A percentile compares a stretch with the other conserved stretches of the same genome.
Evolutionary conservation across 2,329 filamentous ascomycete species (phyloP).

Genomic region (Fusarium cyanostomum): DNA sequence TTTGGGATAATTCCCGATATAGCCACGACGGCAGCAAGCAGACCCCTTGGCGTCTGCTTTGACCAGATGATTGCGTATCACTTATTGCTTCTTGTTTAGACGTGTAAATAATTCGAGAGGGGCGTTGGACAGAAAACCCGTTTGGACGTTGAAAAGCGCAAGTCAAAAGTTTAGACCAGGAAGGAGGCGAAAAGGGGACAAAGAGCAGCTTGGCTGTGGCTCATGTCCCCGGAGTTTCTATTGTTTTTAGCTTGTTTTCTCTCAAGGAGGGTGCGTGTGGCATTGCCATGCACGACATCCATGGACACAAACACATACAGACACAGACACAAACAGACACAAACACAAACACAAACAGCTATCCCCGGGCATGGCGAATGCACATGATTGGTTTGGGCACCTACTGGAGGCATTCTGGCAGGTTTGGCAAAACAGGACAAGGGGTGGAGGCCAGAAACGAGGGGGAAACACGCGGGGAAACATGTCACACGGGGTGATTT

Average conservation of each 20-base stretch:
- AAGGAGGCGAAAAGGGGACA: constrained; percentile 27
- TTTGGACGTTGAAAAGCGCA: constrained; percentile 33
- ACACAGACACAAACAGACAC: constrained; percentile 21
- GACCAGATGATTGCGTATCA: constrained; percentile 24
- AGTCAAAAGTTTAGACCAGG: constrained; percentile 41
- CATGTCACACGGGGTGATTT: constrained; percentile 27
- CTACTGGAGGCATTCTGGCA: constrained; percentile 20
- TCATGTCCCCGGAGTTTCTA: constrained; percentile 36
- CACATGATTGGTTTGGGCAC: constrained; percentile 24
- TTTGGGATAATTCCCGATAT: constrained; percentile 24
- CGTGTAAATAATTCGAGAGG: constrained; percentile 36
- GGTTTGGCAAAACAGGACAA: constrained; percentile 32
- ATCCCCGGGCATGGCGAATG: constrained; percentile 24
- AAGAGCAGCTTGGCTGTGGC: constrained; percentile 14
- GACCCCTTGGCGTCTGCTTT: constrained; percentile 12
- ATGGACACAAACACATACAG: not conserved
- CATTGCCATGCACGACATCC: constrained; percentile 9
- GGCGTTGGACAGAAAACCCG: constrained; percentile 35
- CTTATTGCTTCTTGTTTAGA: constrained; percentile 41
- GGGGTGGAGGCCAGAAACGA: not conserved
- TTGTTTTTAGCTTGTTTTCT: constrained; percentile 21
- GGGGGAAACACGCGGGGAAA: constrained; percentile 14
- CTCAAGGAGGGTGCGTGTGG: constrained; percentile 19
- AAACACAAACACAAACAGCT: constrained; percentile 26
- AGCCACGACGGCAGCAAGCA: constrained; percentile 40